Percentiles rank a stretch among this genome's conserved stretches.
These are phyloP conservation scores for Massarina eburnea DNA, from an alignment of 2,329 filamentous ascomycete species.

Conservation along the genomic window DNA sequence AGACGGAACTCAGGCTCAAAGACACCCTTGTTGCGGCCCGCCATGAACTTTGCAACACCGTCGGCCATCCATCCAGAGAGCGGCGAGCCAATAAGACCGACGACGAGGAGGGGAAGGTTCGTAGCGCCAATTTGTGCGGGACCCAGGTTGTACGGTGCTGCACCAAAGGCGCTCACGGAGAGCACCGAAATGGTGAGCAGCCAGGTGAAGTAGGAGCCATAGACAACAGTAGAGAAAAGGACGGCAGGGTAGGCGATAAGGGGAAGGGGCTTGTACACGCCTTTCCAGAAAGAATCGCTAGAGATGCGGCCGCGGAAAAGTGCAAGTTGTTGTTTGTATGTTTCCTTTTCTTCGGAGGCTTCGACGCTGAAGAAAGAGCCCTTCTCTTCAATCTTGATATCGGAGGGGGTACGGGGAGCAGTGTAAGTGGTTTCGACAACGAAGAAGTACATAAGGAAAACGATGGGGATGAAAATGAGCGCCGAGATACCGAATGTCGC, in stretches of 20 bases:
- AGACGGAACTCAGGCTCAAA: constrained; percentile 89
- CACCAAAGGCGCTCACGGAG: constrained; percentile 81
- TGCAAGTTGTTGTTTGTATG: constrained; percentile 25
- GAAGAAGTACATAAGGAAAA: constrained; percentile 48
- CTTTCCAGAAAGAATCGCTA: constrained; percentile 36
- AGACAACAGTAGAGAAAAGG: constrained; percentile 76
- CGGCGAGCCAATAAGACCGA: constrained; percentile 73
- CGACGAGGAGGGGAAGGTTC: constrained; percentile 78
- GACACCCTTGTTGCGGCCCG: constrained; percentile 72
- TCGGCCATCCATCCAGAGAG: constrained; percentile 75
- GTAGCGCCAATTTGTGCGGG: constrained; percentile 79
- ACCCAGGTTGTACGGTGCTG: constrained; percentile 77
- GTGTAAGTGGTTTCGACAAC: constrained; percentile 49
- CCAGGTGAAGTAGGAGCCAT: constrained; percentile 90
- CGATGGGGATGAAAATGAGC: constrained; percentile 45
- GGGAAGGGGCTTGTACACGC: constrained; percentile 63
- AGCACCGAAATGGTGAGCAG: constrained; percentile 88
- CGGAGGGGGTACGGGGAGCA: constrained; percentile 22
- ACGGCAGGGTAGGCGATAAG: constrained; percentile 84
- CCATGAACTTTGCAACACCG: constrained; percentile 69
- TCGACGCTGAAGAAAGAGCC: constrained; percentile 20
- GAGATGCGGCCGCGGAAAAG: constrained; percentile 35
- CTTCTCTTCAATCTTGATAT: constrained; percentile 25
- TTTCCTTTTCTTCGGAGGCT: constrained; percentile 19
- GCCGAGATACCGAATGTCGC: constrained; percentile 49